Base-by-base conservation (phyloP, 345 rosid species). In the Lepidium aucheri region DNA sequence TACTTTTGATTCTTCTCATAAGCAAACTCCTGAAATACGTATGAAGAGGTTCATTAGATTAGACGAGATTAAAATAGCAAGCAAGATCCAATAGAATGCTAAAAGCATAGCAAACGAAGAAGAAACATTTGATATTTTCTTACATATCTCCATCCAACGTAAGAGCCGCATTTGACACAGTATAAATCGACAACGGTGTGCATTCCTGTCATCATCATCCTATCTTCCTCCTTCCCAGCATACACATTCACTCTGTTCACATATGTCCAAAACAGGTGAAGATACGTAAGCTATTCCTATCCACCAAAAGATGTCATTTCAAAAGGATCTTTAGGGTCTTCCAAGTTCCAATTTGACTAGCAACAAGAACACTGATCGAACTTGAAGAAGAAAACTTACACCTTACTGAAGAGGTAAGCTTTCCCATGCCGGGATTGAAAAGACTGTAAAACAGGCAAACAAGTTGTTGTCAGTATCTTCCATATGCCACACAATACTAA, bases 381-480 rank as follows among this genome's bases (percentile, higher is more conserved):
- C 39, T 45, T 6, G 28, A 6, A 60, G 74, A 64, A 80, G 74
- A 85, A 74, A 77, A 87, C 99, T 95, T 91, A 95, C 99, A 91
- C 97, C 78, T 91, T 87, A 65, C 55, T 78, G 90, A 95, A 91
- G 84, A 95, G 97, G 81, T 91, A 95, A 73, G 99, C 99, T 82
- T 82, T 87, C 78, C 99, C 99, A 82, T 94, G 95, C 75, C 87
- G 84, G 86, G 77, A 5, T 46, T 85, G 91, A 83, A 94, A 94
- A 44, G 89, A 70, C 99, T 94, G 84, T 65, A 79, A 45, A 13
- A 50, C 7, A 54, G 9, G 1, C 44, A 24, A 35, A 55, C 24
- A 61, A 34, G 44, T 54, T 41, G 20, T 4, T 14, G 38, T 69
- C 30, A 69, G 59, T 30, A 17, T 40, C 60, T 68, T 58, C 14